Evolutionary conservation across 2,329 filamentous ascomycete genomes (phyloP).

Genomic region (Fusarium beomiforme): DNA sequence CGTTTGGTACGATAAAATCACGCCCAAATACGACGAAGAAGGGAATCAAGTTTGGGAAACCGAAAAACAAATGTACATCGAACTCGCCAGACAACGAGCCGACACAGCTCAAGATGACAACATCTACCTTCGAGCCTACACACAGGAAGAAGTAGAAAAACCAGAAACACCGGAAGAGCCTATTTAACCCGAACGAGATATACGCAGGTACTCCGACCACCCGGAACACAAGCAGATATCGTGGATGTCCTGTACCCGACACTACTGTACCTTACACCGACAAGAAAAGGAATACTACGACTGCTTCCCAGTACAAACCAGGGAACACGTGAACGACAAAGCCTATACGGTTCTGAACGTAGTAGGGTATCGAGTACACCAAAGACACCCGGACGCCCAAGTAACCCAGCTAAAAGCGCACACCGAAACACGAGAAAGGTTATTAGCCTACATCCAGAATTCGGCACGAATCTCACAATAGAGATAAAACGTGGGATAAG

Average conservation of each 20-base stretch:
- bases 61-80: too few relatives aligned
- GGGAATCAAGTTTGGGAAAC: too few relatives aligned
- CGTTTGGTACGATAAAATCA: too few relatives aligned
- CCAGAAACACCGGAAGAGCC: neutral
- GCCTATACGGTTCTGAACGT: neutral
- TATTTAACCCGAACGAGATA: neutral
- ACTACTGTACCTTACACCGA: rapidly evolving
- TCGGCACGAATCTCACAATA: rapidly evolving
- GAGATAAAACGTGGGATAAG: too few relatives aligned
- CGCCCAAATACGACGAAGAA: too few relatives aligned
- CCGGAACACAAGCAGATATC: neutral
- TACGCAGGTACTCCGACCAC: rapidly evolving
- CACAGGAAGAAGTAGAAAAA: neutral
- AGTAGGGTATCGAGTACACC: neutral
- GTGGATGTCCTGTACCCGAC: neutral
- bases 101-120: too few relatives aligned
- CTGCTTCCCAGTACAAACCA: neutral
- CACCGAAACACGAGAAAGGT: neutral
- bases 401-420: neutral
- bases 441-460: neutral
- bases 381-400: neutral
- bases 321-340: rapidly evolving
- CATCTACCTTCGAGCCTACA: too few relatives aligned
- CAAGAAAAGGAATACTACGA: neutral
- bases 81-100: too few relatives aligned